phyloP scores from a whole-genome alignment of 2,329 filamentous ascomycete species.

The Arthrobotrys sinensis region DNA sequence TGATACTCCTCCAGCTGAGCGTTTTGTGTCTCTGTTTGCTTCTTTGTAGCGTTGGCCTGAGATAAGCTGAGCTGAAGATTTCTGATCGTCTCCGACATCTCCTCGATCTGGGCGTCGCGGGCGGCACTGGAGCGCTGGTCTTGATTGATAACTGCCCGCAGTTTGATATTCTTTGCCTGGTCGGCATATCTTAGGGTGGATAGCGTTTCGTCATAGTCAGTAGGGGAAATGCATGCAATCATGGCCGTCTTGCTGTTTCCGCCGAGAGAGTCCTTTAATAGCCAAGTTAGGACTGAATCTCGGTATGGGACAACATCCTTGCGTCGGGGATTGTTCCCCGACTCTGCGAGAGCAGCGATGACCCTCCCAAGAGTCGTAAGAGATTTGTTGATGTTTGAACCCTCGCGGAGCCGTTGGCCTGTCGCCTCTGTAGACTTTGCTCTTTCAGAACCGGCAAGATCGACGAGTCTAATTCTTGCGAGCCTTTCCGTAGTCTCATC shows the following conservation, averaged over 20 bases:
- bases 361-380: constrained; percentile 95
- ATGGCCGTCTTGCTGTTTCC: constrained; percentile 99
- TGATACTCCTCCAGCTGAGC: constrained; percentile 96
- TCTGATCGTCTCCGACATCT: constrained; percentile 96
- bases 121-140: constrained; percentile 92
- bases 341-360: constrained; percentile 88
- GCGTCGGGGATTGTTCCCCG: constrained; percentile 75
- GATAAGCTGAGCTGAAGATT: constrained; percentile 82
- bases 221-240: constrained; percentile 96
- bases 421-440: constrained; percentile 97
- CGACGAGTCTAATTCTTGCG: constrained; percentile 92
- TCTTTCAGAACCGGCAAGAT: constrained; percentile 93
- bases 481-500: constrained; percentile 97
- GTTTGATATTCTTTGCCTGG: constrained; percentile 97
- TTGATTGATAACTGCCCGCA: constrained; percentile 93
- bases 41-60: constrained; percentile 78
- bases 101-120: constrained; percentile 90
- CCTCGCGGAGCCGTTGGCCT: constrained; percentile 89
- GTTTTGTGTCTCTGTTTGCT: constrained; percentile 82
- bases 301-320: constrained; percentile 89
- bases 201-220: constrained; percentile 96
- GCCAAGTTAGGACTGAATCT: constrained; percentile 86
- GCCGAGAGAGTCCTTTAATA: constrained; percentile 94
- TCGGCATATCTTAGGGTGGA: constrained; percentile 97
- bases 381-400: constrained; percentile 99